Conservation (phyloP, 345 rosid genomes). For the Litchi chinensis region DNA sequence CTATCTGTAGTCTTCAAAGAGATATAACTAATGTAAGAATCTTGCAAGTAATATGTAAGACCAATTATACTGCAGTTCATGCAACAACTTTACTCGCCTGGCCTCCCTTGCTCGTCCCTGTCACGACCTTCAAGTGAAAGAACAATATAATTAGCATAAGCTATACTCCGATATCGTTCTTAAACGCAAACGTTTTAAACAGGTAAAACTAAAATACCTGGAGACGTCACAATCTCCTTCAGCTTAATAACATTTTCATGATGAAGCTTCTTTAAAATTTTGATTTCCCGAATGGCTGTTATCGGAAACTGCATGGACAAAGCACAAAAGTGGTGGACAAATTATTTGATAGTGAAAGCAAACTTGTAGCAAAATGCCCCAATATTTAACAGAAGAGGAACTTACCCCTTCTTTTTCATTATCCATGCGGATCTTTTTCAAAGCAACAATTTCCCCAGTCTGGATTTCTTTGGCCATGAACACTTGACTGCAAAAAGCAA, state of each 20-base stretch:
- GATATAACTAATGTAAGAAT: constrained; percentile 15
- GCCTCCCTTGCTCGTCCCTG: constrained; percentile 87
- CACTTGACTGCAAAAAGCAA: constrained; percentile 70
- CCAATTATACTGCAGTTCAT: background rate
- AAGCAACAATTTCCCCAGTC: constrained; percentile 91
- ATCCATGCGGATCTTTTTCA: constrained; percentile 97
- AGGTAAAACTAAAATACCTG: constrained; percentile 34
- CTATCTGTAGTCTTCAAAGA: constrained; percentile 56
- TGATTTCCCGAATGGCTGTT: constrained; percentile 55
- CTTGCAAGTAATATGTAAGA: background rate
- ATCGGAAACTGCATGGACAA: constrained; percentile 48
- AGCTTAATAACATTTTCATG: constrained; percentile 55
- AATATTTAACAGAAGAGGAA: background rate
- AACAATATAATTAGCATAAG: background rate
- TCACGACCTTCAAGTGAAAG: constrained; percentile 61
- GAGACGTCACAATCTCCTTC: constrained; percentile 57
- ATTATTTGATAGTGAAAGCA: background rate
- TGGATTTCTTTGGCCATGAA: constrained; percentile 90
- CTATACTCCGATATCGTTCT: background rate
- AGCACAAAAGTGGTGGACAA: background rate
- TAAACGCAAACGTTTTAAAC: background rate
- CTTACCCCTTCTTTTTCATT: constrained; percentile 97
- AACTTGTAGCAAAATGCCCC: background rate
- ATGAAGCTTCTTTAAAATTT: constrained; percentile 56
- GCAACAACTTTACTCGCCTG: constrained; percentile 53